Conservation (phyloP, 2,329 filamentous ascomycete genomes). For the Hymenoscyphus linearis region DNA sequence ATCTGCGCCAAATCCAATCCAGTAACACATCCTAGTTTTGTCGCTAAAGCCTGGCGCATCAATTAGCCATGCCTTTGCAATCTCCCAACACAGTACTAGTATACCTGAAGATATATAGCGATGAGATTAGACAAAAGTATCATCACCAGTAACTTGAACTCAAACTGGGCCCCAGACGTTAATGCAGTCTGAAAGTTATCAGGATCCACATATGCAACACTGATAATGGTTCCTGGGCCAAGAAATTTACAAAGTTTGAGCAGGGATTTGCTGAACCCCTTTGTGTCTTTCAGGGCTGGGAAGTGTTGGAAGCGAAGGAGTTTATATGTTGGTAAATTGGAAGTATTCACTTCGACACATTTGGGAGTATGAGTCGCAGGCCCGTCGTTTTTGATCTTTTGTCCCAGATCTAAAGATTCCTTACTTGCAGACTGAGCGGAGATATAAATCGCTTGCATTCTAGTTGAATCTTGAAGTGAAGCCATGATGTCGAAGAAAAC, state of each 20-base stretch:
- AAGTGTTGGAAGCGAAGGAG: not conserved
- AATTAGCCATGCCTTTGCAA: not conserved
- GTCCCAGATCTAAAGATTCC: not conserved
- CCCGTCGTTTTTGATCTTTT: not conserved
- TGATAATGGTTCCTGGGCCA: conserved; percentile 39
- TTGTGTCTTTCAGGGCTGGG: not conserved
- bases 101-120: conserved; percentile 43
- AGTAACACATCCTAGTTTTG: conserved; percentile 42
- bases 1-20: conserved; percentile 47
- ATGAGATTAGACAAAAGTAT: conserved; percentile 50
- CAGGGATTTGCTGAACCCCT: not conserved
- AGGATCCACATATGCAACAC: conserved; percentile 35
- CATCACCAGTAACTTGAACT: conserved; percentile 48
- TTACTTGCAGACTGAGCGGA: not conserved
- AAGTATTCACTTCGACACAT: not conserved
- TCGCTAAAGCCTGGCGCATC: conserved; percentile 41
- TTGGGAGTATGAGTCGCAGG: not conserved
- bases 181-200: conserved; percentile 52
- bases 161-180: conserved; percentile 45
- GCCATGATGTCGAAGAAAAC: not conserved
- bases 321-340: not conserved
- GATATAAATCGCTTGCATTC: not conserved
- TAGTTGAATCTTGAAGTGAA: not conserved
- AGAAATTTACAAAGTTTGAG: conserved; percentile 41
- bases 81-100: not conserved